Evolutionary conservation across 2,329 filamentous ascomycete genomes (phyloP).

Genomic region (Arthrobotrys musiformis): DNA sequence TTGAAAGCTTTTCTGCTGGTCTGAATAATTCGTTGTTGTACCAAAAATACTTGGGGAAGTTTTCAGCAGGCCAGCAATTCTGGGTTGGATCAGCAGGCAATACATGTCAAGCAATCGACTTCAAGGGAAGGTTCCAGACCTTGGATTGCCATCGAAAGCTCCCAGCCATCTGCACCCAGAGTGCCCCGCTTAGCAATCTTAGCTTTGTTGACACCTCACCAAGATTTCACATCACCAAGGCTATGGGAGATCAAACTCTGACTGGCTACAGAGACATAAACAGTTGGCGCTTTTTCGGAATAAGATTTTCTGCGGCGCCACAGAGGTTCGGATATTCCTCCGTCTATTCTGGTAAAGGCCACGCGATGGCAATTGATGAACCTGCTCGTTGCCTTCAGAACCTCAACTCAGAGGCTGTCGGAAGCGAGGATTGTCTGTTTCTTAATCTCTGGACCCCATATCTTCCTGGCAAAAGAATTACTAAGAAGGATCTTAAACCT

Average conservation of each 20-base stretch:
- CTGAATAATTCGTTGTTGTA: constrained; percentile 36
- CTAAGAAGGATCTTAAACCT: constrained; percentile 62
- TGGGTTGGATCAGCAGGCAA: constrained; percentile 14
- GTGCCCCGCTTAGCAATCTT: constrained; percentile 63
- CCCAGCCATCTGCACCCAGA: constrained; percentile 64
- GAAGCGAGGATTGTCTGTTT: constrained; percentile 66
- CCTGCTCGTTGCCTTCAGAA: constrained; percentile 64
- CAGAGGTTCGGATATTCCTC: constrained; percentile 65
- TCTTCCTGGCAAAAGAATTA: constrained; percentile 12
- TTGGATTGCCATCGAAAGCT: constrained; percentile 57
- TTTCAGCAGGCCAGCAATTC: constrained; percentile 17
- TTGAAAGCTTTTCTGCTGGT: constrained; percentile 21
- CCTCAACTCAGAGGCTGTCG: constrained; percentile 61
- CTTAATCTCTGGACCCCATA: constrained; percentile 63
- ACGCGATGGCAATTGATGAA: constrained; percentile 61
- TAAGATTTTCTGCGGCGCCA: constrained; percentile 65
- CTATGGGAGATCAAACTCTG: constrained; percentile 63
- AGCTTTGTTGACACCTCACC: constrained; percentile 61
- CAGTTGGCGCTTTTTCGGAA: constrained; percentile 68
- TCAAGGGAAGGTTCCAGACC: constrained; percentile 58
- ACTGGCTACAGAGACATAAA: constrained; percentile 64
- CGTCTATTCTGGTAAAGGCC: constrained; percentile 62
- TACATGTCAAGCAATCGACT: constrained; percentile 59
- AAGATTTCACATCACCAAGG: constrained; percentile 62
- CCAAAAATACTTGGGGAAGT: constrained; percentile 34